Evolutionary conservation across 2,329 filamentous ascomycete genomes (phyloP).

Genomic region (Fusarium nelsonii): DNA sequence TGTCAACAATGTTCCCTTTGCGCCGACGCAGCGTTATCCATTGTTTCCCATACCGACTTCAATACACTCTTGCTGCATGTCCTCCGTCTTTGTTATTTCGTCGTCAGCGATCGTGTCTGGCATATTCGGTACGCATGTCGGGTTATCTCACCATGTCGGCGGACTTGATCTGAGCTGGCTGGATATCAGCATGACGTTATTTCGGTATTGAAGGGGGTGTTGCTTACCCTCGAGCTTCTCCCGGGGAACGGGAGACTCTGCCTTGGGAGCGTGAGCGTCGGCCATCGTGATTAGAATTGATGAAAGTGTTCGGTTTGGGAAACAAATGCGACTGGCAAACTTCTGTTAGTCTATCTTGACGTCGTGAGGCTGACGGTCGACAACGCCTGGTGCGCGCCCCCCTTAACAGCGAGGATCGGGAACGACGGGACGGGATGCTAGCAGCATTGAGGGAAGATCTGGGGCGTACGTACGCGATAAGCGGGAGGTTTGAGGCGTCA

Average conservation of each 20-base stretch:
- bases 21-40: conserved; percentile 8
- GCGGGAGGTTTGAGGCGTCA: conserved; percentile 21
- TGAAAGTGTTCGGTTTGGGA: conserved; percentile 26
- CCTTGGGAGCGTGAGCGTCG: conserved; percentile 53
- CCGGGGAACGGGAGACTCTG: conserved; percentile 64
- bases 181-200: conserved; percentile 25
- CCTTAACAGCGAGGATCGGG: conserved; percentile 12
- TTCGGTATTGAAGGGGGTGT: conserved; percentile 6
- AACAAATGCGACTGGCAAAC: conserved; percentile 21
- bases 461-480: conserved; percentile 31
- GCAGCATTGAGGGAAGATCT: not conserved
- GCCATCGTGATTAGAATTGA: conserved; percentile 50
- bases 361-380: conserved; percentile 34
- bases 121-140: conserved; percentile 20
- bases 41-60: conserved; percentile 81
- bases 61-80: conserved; percentile 96
- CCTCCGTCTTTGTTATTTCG: conserved; percentile 77
- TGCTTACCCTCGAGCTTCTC: conserved; percentile 81
- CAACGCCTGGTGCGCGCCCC: conserved; percentile 36
- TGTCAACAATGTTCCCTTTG: conserved; percentile 45
- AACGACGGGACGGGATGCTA: conserved; percentile 19
- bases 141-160: conserved; percentile 87
- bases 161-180: conserved; percentile 92
- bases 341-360: conserved; percentile 26
- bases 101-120: conserved; percentile 49